Evolutionary conservation across 805 yeast genomes (phyloP).

Genomic region (Dipodascus albidus): DNA sequence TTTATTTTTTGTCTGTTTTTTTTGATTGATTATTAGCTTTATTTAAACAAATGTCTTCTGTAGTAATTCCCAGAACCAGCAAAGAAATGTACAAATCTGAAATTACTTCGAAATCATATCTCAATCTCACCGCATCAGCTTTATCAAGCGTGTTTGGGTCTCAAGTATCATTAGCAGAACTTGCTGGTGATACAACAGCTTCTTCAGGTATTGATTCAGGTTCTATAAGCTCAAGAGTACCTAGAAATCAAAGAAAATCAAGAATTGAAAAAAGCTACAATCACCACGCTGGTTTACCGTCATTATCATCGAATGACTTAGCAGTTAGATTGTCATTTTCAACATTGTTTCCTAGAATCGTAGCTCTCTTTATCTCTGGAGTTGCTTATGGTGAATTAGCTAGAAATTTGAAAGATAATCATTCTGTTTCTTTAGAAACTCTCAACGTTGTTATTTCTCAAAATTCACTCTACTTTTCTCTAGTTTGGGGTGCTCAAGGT

Average conservation of each 20-base stretch:
- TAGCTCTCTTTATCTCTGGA: conserved; percentile 19
- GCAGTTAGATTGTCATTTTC: conserved; percentile 11
- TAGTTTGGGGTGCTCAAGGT: conserved; percentile 22
- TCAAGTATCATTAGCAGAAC: conserved; percentile 26
- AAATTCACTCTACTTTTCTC: neutral
- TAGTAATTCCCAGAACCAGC: neutral
- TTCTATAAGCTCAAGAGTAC: neutral
- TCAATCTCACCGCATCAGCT: conserved; percentile 22
- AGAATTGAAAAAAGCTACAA: neutral
- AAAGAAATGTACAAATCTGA: neutral
- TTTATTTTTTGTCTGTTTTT: neutral
- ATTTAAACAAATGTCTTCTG: neutral
- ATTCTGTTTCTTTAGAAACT: conserved; percentile 16
- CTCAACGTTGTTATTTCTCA: conserved; percentile 13
- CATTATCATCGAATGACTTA: conserved; percentile 2
- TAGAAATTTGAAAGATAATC: conserved; percentile 21
- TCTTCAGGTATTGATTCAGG: conserved; percentile 2
- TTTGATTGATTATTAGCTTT: neutral
- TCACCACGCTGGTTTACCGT: neutral
- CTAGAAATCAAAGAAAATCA: neutral
- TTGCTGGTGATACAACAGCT: conserved; percentile 20
- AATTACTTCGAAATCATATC: conserved; percentile 11
- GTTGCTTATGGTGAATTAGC: conserved; percentile 22
- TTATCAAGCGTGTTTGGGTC: conserved; percentile 30
- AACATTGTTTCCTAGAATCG: conserved; percentile 10